Evolutionary conservation across 768 basidiomycete genomes (phyloP).

Genomic region (Amanita phalloides): DNA sequence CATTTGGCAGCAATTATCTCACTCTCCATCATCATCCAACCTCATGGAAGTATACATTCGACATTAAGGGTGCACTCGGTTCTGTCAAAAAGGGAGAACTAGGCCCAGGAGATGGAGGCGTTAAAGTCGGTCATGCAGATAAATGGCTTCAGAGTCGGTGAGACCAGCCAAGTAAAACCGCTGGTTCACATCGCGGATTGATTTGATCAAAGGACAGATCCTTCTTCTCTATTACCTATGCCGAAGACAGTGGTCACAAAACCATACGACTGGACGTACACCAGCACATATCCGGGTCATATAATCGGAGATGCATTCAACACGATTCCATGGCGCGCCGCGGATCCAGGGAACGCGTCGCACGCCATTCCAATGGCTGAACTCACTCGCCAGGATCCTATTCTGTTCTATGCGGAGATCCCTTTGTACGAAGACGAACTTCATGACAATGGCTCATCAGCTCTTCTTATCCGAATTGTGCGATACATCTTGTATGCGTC

Average conservation of each 20-base stretch:
- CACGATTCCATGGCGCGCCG: slow-evolving; percentile 33
- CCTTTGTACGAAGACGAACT: slow-evolving; percentile 94
- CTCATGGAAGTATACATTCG: slow-evolving; percentile 59
- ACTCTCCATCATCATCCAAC: slow-evolving; percentile 52
- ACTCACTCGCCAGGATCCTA: slow-evolving; percentile 85
- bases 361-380: slow-evolving; percentile 78
- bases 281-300: slow-evolving; percentile 76
- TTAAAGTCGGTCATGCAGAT: slow-evolving; percentile 92
- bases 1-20: slow-evolving; percentile 79
- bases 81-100: slow-evolving; percentile 71
- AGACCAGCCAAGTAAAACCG: slow-evolving; percentile 11
- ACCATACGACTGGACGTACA: slow-evolving; percentile 98
- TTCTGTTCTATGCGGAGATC: slow-evolving; percentile 95
- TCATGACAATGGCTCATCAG: slow-evolving; percentile 91
- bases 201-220: slow-evolving; percentile 36
- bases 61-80: slow-evolving; percentile 54
- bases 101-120: slow-evolving; percentile 75
- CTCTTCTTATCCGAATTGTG: slow-evolving; percentile 79
- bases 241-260: slow-evolving; percentile 69
- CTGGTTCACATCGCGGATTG: slow-evolving; percentile 7
- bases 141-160: slow-evolving; percentile 90
- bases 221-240: slow-evolving; percentile 52
- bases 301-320: slow-evolving; percentile 11
- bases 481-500: background rate
- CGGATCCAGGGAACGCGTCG: slow-evolving; percentile 41